Evolutionary conservation across 2,329 filamentous ascomycete genomes (phyloP).

Genomic region (Penicillium sp.): DNA sequence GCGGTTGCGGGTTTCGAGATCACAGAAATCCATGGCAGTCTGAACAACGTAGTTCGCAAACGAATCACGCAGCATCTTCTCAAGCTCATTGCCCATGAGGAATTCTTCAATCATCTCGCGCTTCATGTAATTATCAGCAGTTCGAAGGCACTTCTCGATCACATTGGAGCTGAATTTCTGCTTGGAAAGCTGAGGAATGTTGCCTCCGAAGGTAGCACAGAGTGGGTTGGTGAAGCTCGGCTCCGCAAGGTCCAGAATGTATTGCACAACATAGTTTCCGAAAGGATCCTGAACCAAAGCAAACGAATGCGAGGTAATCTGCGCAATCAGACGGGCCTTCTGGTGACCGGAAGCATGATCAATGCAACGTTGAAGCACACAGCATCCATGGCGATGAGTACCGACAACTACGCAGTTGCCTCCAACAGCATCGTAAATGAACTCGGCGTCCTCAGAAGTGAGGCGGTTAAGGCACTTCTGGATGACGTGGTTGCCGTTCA

Average conservation of each 20-base stretch:
- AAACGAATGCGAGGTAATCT: slow-evolving; percentile 87
- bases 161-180: slow-evolving; percentile 99
- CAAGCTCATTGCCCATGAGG: slow-evolving; percentile 70
- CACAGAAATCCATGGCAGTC: slow-evolving; percentile 85
- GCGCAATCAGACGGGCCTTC: slow-evolving; percentile 78
- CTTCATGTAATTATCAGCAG: slow-evolving; percentile 70
- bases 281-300: slow-evolving; percentile 93
- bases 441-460: slow-evolving; percentile 77
- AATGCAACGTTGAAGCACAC: slow-evolving; percentile 95
- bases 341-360: slow-evolving; percentile 91
- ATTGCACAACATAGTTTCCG: slow-evolving; percentile 98
- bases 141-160: slow-evolving; percentile 92
- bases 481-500: slow-evolving; percentile 98
- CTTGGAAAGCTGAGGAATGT: slow-evolving; percentile 72
- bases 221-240: slow-evolving; percentile 83
- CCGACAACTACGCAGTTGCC: slow-evolving; percentile 83
- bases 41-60: slow-evolving; percentile 99
- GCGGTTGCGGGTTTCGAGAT: slow-evolving; percentile 67
- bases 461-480: slow-evolving; percentile 99
- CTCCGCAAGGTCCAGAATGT: slow-evolving; percentile 93
- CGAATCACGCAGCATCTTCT: slow-evolving; percentile 83
- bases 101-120: slow-evolving; percentile 85
- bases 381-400: slow-evolving; percentile 96
- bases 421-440: slow-evolving; percentile 95
- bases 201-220: slow-evolving; percentile 73